A percentile compares a stretch with the other conserved stretches of the same genome.
These are phyloP conservation scores for Pezicula carpinea DNA, from an alignment of 2,329 filamentous ascomycete genomes.

Conservation along the genomic window DNA sequence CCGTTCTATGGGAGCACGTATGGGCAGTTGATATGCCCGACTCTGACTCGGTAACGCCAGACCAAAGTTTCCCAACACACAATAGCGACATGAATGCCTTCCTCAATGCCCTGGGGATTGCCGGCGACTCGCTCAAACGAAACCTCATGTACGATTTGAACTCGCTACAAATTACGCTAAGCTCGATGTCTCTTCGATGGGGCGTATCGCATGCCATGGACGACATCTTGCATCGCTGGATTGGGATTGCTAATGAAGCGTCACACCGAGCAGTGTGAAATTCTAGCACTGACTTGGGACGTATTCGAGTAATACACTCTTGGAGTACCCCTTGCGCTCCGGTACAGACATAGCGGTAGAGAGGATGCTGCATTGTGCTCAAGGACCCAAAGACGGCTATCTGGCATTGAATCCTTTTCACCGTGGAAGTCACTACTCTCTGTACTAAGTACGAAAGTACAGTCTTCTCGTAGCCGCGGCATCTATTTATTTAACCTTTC, in stretches of 20 bases:
- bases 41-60: background rate
- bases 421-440: too few relatives aligned
- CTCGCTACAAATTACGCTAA: slow-evolving; percentile 32
- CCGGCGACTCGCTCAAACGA: slow-evolving; percentile 13
- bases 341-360: too few relatives aligned
- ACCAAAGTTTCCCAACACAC: too few relatives aligned
- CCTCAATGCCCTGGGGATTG: background rate
- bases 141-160: slow-evolving; percentile 41
- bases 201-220: slow-evolving; percentile 11
- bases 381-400: too few relatives aligned
- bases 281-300: background rate
- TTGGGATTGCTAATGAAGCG: slow-evolving; percentile 4
- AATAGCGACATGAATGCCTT: background rate
- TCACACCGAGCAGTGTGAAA: background rate
- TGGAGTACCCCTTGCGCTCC: too few relatives aligned
- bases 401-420: too few relatives aligned
- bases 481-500: too few relatives aligned
- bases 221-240: slow-evolving; percentile 3
- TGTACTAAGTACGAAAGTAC: too few relatives aligned
- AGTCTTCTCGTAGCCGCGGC: too few relatives aligned
- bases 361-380: too few relatives aligned
- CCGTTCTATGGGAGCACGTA: slow-evolving; percentile 35
- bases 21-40: slow-evolving; percentile 12
- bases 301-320: too few relatives aligned
- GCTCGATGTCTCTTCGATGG: slow-evolving; percentile 10